These are phyloP conservation scores for Apiospora sp. DNA, from an alignment of 2,329 filamentous ascomycete genomes.

Conservation along the genomic window DNA sequence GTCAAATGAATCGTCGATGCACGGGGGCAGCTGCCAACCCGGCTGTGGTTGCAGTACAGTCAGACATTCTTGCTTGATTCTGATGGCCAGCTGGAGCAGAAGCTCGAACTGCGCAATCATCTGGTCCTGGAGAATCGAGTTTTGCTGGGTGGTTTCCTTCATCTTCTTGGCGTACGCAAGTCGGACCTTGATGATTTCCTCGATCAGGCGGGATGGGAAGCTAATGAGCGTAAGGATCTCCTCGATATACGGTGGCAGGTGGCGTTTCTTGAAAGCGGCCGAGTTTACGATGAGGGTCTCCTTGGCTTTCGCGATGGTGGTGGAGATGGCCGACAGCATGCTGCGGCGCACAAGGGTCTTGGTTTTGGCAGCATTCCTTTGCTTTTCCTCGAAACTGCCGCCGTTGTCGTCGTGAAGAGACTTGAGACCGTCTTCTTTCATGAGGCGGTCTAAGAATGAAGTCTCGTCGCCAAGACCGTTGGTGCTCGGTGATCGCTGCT, in stretches of 20 bases:
- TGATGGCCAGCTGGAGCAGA: conserved; percentile 86
- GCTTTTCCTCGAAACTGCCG: conserved; percentile 44
- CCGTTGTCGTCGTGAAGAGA: conserved; percentile 89
- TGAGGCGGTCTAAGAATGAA: conserved; percentile 90
- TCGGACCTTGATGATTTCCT: conserved; percentile 94
- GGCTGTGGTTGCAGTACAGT: conserved; percentile 84
- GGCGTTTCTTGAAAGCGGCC: conserved; percentile 82
- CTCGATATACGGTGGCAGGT: conserved; percentile 95
- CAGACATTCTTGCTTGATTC: conserved; percentile 90
- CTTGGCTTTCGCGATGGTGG: conserved; percentile 93
- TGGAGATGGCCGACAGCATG: conserved; percentile 84
- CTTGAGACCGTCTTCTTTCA: conserved; percentile 95
- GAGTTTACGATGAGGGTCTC: conserved; percentile 88
- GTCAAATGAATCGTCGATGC: conserved; percentile 97
- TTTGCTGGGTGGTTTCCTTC: conserved; percentile 93
- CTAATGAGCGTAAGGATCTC: conserved; percentile 96
- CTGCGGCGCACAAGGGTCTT: conserved; percentile 63
- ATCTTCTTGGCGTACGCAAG: conserved; percentile 93
- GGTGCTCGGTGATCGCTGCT: conserved; percentile 71
- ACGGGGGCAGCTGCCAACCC: conserved; percentile 94
- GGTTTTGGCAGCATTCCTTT: conserved; percentile 47
- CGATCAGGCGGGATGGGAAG: conserved; percentile 93
- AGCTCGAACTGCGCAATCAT: conserved; percentile 98
- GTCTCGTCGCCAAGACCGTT: conserved; percentile 86
- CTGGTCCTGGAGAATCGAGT: conserved; percentile 92